phyloP scores from a whole-genome alignment of 306 rosid genomes.

The Rubus parviflorus region DNA sequence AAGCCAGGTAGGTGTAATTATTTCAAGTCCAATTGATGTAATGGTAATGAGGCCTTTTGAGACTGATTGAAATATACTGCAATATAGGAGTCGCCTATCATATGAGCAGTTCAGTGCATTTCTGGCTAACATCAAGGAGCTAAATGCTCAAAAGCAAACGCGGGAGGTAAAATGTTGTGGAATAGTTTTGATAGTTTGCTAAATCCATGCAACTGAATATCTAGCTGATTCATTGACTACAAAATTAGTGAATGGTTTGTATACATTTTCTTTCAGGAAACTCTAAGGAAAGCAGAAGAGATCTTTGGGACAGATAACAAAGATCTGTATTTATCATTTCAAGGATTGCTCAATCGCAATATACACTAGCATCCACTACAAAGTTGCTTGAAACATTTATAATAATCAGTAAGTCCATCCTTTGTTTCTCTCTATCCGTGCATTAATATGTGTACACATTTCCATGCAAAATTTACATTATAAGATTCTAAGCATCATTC shows the following conservation, averaged over 20 bases:
- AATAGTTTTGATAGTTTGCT: conserved; percentile 19
- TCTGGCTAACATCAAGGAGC: conserved; percentile 90
- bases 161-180: conserved; percentile 65
- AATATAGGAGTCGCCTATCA: conserved; percentile 88
- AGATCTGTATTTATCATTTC: conserved; percentile 87
- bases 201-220: conserved; percentile 17
- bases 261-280: conserved; percentile 59
- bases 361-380: conserved; percentile 46
- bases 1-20: conserved; percentile 64
- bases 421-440: background rate
- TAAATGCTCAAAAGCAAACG: conserved; percentile 96
- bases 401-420: conserved; percentile 40
- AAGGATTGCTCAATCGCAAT: conserved; percentile 88
- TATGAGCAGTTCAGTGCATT: conserved; percentile 99
- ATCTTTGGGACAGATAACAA: conserved; percentile 95
- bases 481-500: background rate
- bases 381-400: conserved; percentile 29
- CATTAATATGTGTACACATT: background rate
- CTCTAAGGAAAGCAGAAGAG: conserved; percentile 92
- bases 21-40: conserved; percentile 10
- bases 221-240: conserved; percentile 16
- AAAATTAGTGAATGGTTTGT: conserved; percentile 18
- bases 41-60: conserved; percentile 23
- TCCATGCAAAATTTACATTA: background rate
- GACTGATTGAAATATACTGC: conserved; percentile 23